phyloP scores from a whole-genome alignment of 2,329 filamentous ascomycete genomes.

The Fusarium scirpi region DNA sequence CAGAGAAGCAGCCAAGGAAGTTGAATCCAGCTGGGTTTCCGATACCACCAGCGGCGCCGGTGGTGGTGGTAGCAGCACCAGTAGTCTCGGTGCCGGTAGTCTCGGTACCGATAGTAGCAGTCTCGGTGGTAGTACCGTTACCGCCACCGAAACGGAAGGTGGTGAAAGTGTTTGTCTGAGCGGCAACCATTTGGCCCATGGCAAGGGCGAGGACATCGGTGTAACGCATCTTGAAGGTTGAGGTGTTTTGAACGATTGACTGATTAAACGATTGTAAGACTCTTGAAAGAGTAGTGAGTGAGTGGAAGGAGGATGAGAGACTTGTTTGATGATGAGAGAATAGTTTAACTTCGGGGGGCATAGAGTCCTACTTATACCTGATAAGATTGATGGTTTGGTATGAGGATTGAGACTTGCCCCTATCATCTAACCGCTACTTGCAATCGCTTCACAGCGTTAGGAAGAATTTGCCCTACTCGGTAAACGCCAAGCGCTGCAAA shows the following conservation, averaged over 20 bases:
- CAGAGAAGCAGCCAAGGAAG: slow-evolving; percentile 46
- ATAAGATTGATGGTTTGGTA: neutral
- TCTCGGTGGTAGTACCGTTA: neutral
- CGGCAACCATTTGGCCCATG: slow-evolving; percentile 47
- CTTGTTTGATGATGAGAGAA: slow-evolving; percentile 36
- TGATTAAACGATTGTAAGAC: slow-evolving; percentile 40
- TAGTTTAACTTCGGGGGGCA: slow-evolving; percentile 17
- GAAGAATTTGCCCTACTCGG: neutral
- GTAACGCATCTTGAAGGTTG: slow-evolving; percentile 48
- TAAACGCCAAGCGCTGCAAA: neutral
- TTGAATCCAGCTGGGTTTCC: slow-evolving; percentile 32
- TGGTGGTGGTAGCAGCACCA: slow-evolving; percentile 7
- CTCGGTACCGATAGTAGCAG: neutral
- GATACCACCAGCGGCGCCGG: slow-evolving; percentile 7
- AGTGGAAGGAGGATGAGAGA: slow-evolving; percentile 47
- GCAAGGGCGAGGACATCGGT: slow-evolving; percentile 47
- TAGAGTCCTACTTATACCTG: slow-evolving; percentile 43
- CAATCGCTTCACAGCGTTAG: neutral
- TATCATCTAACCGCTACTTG: neutral
- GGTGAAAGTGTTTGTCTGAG: slow-evolving; percentile 20
- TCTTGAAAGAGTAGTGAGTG: slow-evolving; percentile 45
- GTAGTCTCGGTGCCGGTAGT: slow-evolving; percentile 4
- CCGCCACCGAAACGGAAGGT: slow-evolving; percentile 17
- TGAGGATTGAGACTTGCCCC: neutral
- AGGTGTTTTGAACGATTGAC: slow-evolving; percentile 36